Percentiles rank a stretch among this genome's conserved stretches.
Conservation (phyloP, 2,329 filamentous ascomycete genomes). For the Diaporthe amygdali region DNA sequence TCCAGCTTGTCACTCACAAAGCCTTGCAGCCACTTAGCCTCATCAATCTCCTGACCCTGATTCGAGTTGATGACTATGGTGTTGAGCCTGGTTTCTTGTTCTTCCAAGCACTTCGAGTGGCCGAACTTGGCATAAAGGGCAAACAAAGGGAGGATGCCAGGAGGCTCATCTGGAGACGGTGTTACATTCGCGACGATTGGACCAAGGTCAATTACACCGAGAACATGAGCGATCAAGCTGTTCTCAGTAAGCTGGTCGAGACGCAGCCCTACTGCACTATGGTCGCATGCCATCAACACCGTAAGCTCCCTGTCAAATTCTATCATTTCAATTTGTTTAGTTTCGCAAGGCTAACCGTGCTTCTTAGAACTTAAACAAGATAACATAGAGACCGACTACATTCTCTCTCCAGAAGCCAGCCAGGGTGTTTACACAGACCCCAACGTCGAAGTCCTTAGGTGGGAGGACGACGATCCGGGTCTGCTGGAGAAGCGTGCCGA, state of each 20-base stretch:
- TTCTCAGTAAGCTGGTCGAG: conserved; percentile 64
- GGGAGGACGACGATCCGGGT: conserved; percentile 59
- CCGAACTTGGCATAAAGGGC: conserved; percentile 57
- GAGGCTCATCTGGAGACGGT: conserved; percentile 82
- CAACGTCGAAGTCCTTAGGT: conserved; percentile 63
- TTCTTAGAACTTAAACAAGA: conserved; percentile 37
- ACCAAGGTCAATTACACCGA: conserved; percentile 76
- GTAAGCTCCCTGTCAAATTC: conserved; percentile 52
- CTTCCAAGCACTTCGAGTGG: conserved; percentile 72
- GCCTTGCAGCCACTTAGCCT: conserved; percentile 69
- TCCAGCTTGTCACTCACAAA: conserved; percentile 72
- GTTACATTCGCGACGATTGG: conserved; percentile 88
- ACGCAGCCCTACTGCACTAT: conserved; percentile 75
- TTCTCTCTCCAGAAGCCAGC: conserved; percentile 57
- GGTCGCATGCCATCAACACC: conserved; percentile 65
- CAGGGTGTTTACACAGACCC: conserved; percentile 66
- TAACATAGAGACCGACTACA: conserved; percentile 47
- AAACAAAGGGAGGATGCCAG: conserved; percentile 64
- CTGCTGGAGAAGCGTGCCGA: conserved; percentile 71
- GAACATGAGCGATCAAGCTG: conserved; percentile 72
- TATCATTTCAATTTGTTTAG: not conserved
- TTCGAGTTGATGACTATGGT: conserved; percentile 53
- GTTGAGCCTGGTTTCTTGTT: conserved; percentile 73
- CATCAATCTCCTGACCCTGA: conserved; percentile 81
- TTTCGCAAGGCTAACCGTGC: conserved; percentile 35